Conservation (phyloP, 495 filamentous ascomycete genomes). For the Cladorrhinum samala region DNA sequence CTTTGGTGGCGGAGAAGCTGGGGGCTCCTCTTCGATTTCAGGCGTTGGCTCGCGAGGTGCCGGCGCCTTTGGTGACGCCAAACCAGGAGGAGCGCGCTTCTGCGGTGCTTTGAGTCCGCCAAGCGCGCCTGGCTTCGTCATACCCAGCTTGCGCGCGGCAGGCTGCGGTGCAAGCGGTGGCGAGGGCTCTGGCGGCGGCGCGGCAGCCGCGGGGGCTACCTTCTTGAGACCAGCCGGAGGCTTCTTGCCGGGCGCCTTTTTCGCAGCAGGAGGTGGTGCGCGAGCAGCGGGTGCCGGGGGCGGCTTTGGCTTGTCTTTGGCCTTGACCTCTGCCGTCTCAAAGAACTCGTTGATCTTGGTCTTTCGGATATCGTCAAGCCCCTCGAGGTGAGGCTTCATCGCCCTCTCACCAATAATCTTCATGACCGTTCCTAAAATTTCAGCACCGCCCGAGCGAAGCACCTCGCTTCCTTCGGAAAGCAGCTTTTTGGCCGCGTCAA, state of each 20-base stretch:
- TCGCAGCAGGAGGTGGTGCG: conserved; percentile 46
- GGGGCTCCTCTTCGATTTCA: conserved; percentile 49
- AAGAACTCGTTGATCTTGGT: conserved; percentile 94
- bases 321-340: conserved; percentile 88
- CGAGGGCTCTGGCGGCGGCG: conserved; percentile 39
- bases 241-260: too few relatives aligned
- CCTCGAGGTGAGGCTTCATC: conserved; percentile 95
- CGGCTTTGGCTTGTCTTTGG: conserved; percentile 92
- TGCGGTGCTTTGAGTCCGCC: conserved; percentile 64
- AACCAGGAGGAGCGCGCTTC: conserved; percentile 52
- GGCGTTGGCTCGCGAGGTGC: conserved; percentile 34
- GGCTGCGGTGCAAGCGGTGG: conserved; percentile 50
- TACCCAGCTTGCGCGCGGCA: conserved; percentile 52
- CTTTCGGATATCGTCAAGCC: conserved; percentile 91
- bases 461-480: conserved; percentile 82
- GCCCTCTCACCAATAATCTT: conserved; percentile 96
- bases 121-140: conserved; percentile 62
- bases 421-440: conserved; percentile 91
- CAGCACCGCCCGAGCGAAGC: conserved; percentile 79
- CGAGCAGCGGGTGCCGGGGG: conserved; percentile 57
- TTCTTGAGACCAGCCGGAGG: conserved; percentile 30
- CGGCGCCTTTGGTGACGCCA: conserved; percentile 56
- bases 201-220: conserved; percentile 37
- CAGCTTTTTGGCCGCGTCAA: conserved; percentile 80
- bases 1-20: conserved; percentile 40